Percentiles rank a stretch among this genome's conserved stretches.
Conservation (phyloP, 352 stramenopile genomes). For the Globisporangium rhizosaccharum region DNA sequence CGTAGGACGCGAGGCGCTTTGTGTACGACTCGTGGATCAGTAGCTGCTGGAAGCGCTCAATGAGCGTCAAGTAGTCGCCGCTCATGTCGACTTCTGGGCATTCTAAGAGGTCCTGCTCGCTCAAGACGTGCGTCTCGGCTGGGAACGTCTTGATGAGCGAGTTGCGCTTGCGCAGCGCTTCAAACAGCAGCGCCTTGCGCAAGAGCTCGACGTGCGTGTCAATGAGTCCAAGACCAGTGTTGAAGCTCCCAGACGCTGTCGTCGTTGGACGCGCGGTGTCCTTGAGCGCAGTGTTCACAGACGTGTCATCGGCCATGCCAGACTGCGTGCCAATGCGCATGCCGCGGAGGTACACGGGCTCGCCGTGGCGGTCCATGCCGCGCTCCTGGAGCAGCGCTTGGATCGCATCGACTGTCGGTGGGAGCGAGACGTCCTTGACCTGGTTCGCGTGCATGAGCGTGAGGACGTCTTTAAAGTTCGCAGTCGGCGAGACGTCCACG, state of each 20-base stretch:
- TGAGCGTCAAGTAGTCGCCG: conserved; percentile 58
- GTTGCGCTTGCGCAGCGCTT: conserved; percentile 64
- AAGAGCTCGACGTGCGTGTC: conserved; percentile 64
- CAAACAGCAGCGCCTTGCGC: conserved; percentile 53
- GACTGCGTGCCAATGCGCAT: conserved; percentile 59
- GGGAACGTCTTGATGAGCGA: conserved; percentile 67
- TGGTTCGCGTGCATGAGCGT: conserved; percentile 51
- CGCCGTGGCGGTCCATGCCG: conserved; percentile 58
- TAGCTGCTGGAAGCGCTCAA: conserved; percentile 60
- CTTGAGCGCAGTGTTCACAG: not conserved
- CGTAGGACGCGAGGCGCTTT: conserved; percentile 50
- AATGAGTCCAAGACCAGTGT: conserved; percentile 49
- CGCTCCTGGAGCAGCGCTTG: conserved; percentile 39
- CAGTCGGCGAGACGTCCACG: conserved; percentile 41
- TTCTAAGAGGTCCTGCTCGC: conserved; percentile 36
- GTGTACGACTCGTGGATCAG: conserved; percentile 70
- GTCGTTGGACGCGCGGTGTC: not conserved
- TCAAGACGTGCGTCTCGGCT: conserved; percentile 38
- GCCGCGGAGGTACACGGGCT: conserved; percentile 48
- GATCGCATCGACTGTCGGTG: conserved; percentile 31
- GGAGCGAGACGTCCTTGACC: conserved; percentile 46
- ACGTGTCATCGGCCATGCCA: conserved; percentile 13
- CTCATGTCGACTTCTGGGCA: conserved; percentile 58
- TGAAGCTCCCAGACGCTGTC: conserved; percentile 17
- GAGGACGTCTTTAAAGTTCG: conserved; percentile 39